phyloP scores from a whole-genome alignment of 2,329 filamentous ascomycete species.

The Blastomyces parvus region DNA sequence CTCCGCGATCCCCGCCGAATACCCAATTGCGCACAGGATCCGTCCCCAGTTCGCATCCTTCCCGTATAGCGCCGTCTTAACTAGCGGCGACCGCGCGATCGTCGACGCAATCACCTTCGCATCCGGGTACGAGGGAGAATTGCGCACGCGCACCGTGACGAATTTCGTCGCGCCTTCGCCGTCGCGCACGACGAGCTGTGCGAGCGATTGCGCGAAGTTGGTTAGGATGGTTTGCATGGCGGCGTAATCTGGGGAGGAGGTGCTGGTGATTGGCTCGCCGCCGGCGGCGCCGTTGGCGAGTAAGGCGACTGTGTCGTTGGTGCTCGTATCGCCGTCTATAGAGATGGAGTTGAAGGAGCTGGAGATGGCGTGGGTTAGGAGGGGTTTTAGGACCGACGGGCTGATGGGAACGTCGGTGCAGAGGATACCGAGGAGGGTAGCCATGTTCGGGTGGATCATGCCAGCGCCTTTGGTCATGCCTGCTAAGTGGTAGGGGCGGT shows the following conservation, averaged over 20 bases:
- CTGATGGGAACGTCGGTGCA: conserved; percentile 82
- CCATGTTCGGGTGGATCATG: conserved; percentile 99
- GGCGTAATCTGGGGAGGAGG: conserved; percentile 50
- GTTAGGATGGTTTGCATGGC: conserved; percentile 63
- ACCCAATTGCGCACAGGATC: conserved; percentile 89
- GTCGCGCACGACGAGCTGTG: conserved; percentile 88
- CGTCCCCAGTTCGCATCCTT: conserved; percentile 98
- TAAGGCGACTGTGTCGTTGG: conserved; percentile 89
- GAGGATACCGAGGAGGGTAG: conserved; percentile 81
- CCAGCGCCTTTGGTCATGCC: conserved; percentile 97
- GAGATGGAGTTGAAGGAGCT: conserved; percentile 94
- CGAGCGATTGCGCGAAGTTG: conserved; percentile 70
- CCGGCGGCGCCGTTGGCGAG: conserved; percentile 93
- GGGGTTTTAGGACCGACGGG: conserved; percentile 53
- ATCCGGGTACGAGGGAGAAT: conserved; percentile 58
- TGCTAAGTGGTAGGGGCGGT: conserved; percentile 69
- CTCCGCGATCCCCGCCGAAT: conserved; percentile 46
- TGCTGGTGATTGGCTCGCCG: conserved; percentile 51
- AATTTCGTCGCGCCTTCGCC: conserved; percentile 98
- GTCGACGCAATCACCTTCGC: conserved; percentile 74
- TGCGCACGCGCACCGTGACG: conserved; percentile 77
- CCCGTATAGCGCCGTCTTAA: conserved; percentile 95
- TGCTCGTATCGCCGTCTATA: conserved; percentile 93
- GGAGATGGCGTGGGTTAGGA: conserved; percentile 66
- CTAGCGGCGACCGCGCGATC: conserved; percentile 83